These are phyloP conservation scores for Yamadazyma akitaensis DNA, from an alignment of 805 yeast species.

Conservation along the genomic window DNA sequence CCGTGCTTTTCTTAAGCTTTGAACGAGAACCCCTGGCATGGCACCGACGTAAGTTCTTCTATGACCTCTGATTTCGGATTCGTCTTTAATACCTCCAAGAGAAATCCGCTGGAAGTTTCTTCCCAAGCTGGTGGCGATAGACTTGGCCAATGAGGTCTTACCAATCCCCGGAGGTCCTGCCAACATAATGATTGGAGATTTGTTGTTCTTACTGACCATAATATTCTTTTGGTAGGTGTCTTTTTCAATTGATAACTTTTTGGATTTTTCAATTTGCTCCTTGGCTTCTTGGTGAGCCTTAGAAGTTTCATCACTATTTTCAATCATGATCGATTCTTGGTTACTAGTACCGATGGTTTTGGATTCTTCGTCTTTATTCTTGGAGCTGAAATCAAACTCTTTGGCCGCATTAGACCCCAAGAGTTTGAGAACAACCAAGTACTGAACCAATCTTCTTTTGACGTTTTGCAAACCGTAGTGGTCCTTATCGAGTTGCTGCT, in stretches of 20 bases:
- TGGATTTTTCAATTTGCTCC: slow-evolving; percentile 16
- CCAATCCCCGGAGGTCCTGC: slow-evolving; percentile 97
- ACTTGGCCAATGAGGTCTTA: slow-evolving; percentile 80
- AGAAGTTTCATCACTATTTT: slow-evolving; percentile 34
- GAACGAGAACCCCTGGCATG: slow-evolving; percentile 81
- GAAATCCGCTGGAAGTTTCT: slow-evolving; percentile 77
- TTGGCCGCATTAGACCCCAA: slow-evolving; percentile 38
- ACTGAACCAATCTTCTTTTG: slow-evolving; percentile 72
- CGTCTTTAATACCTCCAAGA: slow-evolving; percentile 85
- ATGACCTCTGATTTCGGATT: slow-evolving; percentile 87
- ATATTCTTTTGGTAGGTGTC: slow-evolving; percentile 7
- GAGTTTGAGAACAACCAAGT: slow-evolving; percentile 72
- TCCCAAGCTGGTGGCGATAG: slow-evolving; percentile 71
- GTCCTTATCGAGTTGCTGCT: slow-evolving; percentile 36
- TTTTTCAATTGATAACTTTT: slow-evolving; percentile 12
- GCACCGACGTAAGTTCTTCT: slow-evolving; percentile 90
- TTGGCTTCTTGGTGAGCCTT: slow-evolving; percentile 23
- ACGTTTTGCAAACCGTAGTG: slow-evolving; percentile 42
- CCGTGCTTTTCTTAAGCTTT: slow-evolving; percentile 70
- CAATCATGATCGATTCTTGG: slow-evolving; percentile 23
- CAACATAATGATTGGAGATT: slow-evolving; percentile 73
- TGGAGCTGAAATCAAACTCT: slow-evolving; percentile 11
- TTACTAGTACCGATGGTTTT: slow-evolving; percentile 12
- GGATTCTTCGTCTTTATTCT: slow-evolving; percentile 8
- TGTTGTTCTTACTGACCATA: slow-evolving; percentile 31